Evolutionary conservation across 1,284 basidiomycete species (phyloP).

Genomic region (Pulchroboletus neoregius): DNA sequence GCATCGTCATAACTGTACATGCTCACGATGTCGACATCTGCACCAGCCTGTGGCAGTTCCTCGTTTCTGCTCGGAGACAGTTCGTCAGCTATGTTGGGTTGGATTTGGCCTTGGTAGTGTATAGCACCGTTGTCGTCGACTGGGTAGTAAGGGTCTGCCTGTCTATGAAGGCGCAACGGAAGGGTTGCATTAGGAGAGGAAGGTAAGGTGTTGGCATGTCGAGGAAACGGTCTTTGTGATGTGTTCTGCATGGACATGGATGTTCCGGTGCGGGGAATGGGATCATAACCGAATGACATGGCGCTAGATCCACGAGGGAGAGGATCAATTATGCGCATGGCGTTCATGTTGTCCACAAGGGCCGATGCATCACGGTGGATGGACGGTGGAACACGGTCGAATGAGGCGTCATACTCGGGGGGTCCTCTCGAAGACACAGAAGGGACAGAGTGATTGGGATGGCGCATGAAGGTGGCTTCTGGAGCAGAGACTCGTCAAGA

Average conservation of each 20-base stretch:
- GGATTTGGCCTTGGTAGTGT: constrained; percentile 16
- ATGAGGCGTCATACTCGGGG: constrained; percentile 22
- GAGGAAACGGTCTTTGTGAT: constrained; percentile 19
- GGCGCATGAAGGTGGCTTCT: constrained; percentile 25
- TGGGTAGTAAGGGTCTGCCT: constrained; percentile 19
- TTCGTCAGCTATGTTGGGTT: constrained; percentile 11
- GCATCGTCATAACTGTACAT: constrained; percentile 38
- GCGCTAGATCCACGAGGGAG: constrained; percentile 23
- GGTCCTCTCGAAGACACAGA: constrained; percentile 25
- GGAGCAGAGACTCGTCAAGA: constrained; percentile 12
- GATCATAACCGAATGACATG: constrained; percentile 25
- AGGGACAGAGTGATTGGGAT: constrained; percentile 28
- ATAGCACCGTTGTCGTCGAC: constrained; percentile 23
- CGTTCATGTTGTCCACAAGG: constrained; percentile 28
- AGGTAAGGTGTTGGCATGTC: constrained; percentile 30
- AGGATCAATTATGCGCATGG: constrained; percentile 28
- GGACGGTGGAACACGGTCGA: constrained; percentile 19
- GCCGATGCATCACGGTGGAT: constrained; percentile 20
- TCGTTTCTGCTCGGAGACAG: constrained; percentile 16
- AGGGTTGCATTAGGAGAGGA: constrained; percentile 13
- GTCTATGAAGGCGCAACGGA: constrained; percentile 17
- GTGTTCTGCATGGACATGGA: constrained; percentile 32
- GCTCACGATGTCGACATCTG: constrained; percentile 26
- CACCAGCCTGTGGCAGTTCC: constrained; percentile 13
- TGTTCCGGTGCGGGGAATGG: constrained; percentile 31